Conservation (phyloP, 805 yeast species). For the Metschnikowia vanudenii region DNA sequence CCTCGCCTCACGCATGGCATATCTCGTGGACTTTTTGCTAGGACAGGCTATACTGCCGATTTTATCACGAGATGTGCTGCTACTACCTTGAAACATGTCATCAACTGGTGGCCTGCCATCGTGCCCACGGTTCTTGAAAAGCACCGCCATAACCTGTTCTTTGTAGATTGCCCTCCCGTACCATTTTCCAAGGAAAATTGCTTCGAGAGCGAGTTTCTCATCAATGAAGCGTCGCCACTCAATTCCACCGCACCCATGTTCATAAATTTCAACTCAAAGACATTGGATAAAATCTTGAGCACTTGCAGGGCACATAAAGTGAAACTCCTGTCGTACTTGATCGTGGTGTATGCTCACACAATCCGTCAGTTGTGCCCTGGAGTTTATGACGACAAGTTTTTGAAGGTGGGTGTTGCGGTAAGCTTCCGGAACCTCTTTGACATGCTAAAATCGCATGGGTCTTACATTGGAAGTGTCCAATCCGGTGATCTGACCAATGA, state of each 20-base stretch:
- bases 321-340: conserved; percentile 7
- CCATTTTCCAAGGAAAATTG: conserved; percentile 8
- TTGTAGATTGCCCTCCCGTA: conserved; percentile 7
- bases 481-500: background rate
- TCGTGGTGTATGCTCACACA: conserved; percentile 11
- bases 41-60: conserved; percentile 7
- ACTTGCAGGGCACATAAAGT: conserved; percentile 8
- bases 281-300: conserved; percentile 1
- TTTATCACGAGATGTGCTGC: conserved; percentile 3
- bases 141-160: conserved; percentile 10
- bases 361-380: conserved; percentile 9
- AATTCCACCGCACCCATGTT: conserved; percentile 3
- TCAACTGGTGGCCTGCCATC: conserved; percentile 7
- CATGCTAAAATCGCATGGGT: conserved; percentile 7
- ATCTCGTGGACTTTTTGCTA: conserved; percentile 6
- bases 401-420: conserved; percentile 10
- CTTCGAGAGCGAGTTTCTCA: conserved; percentile 8
- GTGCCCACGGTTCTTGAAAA: conserved; percentile 11
- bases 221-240: conserved; percentile 9
- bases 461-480: conserved; percentile 1
- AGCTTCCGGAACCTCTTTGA: conserved; percentile 10
- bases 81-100: conserved; percentile 1
- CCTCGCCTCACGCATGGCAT: conserved; percentile 8
- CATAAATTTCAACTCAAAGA: conserved; percentile 4
- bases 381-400: conserved; percentile 5